Evolutionary conservation across 768 basidiomycete species (phyloP).

Genomic region (Panaeolus papilionaceus): DNA sequence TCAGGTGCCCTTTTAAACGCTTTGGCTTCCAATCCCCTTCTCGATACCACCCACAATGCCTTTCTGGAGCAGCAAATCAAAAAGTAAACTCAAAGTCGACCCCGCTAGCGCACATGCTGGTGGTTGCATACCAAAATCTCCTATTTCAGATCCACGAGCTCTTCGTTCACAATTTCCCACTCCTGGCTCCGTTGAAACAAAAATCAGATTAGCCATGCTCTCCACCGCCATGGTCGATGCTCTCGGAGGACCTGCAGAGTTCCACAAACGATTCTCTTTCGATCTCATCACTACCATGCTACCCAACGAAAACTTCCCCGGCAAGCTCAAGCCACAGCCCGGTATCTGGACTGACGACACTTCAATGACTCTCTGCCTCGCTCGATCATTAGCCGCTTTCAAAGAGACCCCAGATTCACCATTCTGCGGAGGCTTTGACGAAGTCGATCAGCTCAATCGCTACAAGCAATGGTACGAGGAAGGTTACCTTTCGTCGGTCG

Average conservation of each 20-base stretch:
- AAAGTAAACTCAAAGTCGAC: slow-evolving; percentile 10
- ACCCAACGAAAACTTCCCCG: slow-evolving; percentile 43
- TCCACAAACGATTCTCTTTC: slow-evolving; percentile 31
- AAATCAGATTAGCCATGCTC: slow-evolving; percentile 46
- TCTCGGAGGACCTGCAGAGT: slow-evolving; percentile 45
- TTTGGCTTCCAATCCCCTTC: neutral
- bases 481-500: slow-evolving; percentile 42
- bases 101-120: neutral
- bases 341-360: slow-evolving; percentile 59
- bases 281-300: slow-evolving; percentile 41
- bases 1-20: neutral
- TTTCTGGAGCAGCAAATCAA: slow-evolving; percentile 16
- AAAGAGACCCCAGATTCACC: slow-evolving; percentile 22
- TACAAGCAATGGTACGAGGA: slow-evolving; percentile 40
- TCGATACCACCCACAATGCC: slow-evolving; percentile 7
- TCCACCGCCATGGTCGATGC: slow-evolving; percentile 51
- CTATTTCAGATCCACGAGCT: slow-evolving; percentile 12
- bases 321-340: slow-evolving; percentile 27
- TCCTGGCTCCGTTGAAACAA: slow-evolving; percentile 36
- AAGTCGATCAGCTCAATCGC: slow-evolving; percentile 40
- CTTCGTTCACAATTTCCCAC: slow-evolving; percentile 36
- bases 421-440: slow-evolving; percentile 37
- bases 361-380: slow-evolving; percentile 52
- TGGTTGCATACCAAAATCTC: slow-evolving; percentile 5
- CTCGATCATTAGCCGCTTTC: slow-evolving; percentile 43